These are phyloP conservation scores for Pilaira anomala DNA, from an alignment of 192 early-diverging fungal genomes.

Conservation along the genomic window DNA sequence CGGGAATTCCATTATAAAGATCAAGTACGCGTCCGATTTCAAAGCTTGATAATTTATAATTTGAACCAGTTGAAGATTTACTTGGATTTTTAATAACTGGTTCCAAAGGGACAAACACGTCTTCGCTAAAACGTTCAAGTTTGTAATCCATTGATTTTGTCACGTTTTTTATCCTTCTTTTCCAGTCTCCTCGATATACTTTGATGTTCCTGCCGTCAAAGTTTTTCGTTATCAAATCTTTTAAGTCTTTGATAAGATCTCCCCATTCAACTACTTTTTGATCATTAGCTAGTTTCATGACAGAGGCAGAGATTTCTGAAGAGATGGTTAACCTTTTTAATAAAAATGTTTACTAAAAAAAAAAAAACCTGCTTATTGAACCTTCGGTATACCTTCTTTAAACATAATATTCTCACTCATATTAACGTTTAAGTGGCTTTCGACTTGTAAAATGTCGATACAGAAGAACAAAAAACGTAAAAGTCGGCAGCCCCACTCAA, in stretches of 20 bases:
- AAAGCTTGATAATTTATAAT: neutral
- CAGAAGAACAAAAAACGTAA: too few relatives aligned
- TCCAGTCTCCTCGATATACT: constrained; percentile 4
- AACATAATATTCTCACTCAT: constrained; percentile 14
- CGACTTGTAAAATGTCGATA: too few relatives aligned
- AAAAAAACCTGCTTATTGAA: too few relatives aligned
- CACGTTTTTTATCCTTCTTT: neutral
- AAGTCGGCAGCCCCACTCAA: too few relatives aligned
- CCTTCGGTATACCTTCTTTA: constrained; percentile 2
- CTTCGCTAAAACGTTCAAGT: neutral
- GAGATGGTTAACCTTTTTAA: neutral
- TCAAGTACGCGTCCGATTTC: constrained; percentile 1
- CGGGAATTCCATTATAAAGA: neutral
- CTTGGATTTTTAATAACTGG: neutral
- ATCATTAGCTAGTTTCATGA: constrained; percentile 6
- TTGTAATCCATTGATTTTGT: constrained; percentile 7
- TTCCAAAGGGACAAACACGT: constrained; percentile 8
- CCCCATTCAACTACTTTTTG: neutral
- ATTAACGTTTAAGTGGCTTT: too few relatives aligned
- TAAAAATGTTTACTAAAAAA: neutral
- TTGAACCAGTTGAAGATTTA: neutral
- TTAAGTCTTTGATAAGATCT: neutral
- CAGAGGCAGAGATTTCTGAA: constrained; percentile 2
- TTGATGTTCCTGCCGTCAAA: constrained; percentile 9
- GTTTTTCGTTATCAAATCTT: constrained; percentile 5